Evolutionary conservation across 2,329 filamentous ascomycete species (phyloP).

Genomic region (Microsporum canis): DNA sequence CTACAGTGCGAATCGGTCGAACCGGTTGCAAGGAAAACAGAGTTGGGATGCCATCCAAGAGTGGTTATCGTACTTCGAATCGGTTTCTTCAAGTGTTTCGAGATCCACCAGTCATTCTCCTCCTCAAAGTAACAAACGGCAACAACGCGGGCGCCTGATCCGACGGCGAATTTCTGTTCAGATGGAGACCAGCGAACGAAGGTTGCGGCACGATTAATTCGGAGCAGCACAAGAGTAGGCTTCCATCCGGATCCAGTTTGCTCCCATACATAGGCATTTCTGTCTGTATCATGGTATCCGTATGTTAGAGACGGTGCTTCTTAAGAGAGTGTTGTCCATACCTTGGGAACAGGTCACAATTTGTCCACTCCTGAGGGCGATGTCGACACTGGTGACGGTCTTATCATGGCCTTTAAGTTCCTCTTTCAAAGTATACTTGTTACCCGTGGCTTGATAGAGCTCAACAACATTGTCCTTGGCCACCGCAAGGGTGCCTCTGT

Average conservation of each 20-base stretch:
- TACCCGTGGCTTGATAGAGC: slow-evolving; percentile 65
- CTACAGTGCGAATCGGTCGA: slow-evolving; percentile 95
- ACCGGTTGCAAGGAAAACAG: slow-evolving; percentile 82
- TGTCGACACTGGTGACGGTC: slow-evolving; percentile 89
- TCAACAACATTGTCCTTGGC: slow-evolving; percentile 83
- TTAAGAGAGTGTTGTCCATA: slow-evolving; percentile 28
- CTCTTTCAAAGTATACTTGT: slow-evolving; percentile 71
- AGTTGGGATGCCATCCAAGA: slow-evolving; percentile 95
- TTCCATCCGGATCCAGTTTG: slow-evolving; percentile 88
- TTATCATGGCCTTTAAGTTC: slow-evolving; percentile 96
- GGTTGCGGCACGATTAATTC: slow-evolving; percentile 92
- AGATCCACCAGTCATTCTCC: slow-evolving; percentile 99
- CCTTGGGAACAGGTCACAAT: slow-evolving; percentile 98
- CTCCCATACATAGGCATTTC: slow-evolving; percentile 97
- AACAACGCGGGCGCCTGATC: slow-evolving; percentile 88
- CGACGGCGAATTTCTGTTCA: slow-evolving; percentile 95
- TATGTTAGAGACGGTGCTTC: slow-evolving; percentile 3
- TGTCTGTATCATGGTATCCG: slow-evolving; percentile 47
- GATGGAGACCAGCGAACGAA: slow-evolving; percentile 96
- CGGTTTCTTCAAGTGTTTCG: slow-evolving; percentile 98
- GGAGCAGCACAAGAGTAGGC: slow-evolving; percentile 88
- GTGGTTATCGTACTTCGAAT: slow-evolving; percentile 95
- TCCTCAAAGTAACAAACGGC: slow-evolving; percentile 98
- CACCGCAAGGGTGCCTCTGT: slow-evolving; percentile 78
- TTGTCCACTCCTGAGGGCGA: slow-evolving; percentile 77